Evolutionary conservation across 108 stramenopile genomes (phyloP).

Genomic region (Asterionellopsis glacialis): DNA sequence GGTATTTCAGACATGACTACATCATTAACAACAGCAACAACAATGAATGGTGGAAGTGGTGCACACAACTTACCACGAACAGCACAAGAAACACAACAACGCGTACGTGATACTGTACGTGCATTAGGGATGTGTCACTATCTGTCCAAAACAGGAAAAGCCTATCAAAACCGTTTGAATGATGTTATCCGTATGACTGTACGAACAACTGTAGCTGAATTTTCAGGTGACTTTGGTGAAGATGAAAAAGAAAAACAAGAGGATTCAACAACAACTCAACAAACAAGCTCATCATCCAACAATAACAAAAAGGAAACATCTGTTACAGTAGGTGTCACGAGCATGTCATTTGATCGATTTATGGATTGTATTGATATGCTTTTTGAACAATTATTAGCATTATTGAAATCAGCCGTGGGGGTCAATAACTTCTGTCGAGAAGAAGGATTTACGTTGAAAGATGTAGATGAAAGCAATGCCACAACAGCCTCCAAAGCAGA

Average conservation of each 20-base stretch:
- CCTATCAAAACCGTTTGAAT: slow-evolving; percentile 60
- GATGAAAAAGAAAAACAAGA: slow-evolving; percentile 13
- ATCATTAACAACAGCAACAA: neutral
- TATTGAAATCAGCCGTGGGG: slow-evolving; percentile 53
- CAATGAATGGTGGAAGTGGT: neutral
- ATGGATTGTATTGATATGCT: slow-evolving; percentile 81
- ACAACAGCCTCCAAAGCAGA: slow-evolving; percentile 3
- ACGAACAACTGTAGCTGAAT: slow-evolving; percentile 85
- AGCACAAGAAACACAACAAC: slow-evolving; percentile 1
- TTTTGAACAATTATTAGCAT: slow-evolving; percentile 74
- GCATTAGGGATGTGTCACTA: slow-evolving; percentile 46
- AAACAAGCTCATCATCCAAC: slow-evolving; percentile 10
- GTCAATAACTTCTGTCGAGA: slow-evolving; percentile 56
- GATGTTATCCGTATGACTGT: slow-evolving; percentile 84
- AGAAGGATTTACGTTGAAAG: slow-evolving; percentile 40
- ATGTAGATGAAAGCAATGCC: slow-evolving; percentile 12
- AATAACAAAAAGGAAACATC: slow-evolving; percentile 7
- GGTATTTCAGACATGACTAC: neutral
- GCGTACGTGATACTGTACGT: slow-evolving; percentile 42
- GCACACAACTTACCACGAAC: neutral
- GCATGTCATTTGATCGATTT: slow-evolving; percentile 77
- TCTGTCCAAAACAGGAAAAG: slow-evolving; percentile 22
- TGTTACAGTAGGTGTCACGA: slow-evolving; percentile 54
- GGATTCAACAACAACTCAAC: neutral
- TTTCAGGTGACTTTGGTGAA: slow-evolving; percentile 25